These are phyloP conservation scores for Bacidia rubella DNA, from an alignment of 495 filamentous ascomycete genomes.

Conservation along the genomic window DNA sequence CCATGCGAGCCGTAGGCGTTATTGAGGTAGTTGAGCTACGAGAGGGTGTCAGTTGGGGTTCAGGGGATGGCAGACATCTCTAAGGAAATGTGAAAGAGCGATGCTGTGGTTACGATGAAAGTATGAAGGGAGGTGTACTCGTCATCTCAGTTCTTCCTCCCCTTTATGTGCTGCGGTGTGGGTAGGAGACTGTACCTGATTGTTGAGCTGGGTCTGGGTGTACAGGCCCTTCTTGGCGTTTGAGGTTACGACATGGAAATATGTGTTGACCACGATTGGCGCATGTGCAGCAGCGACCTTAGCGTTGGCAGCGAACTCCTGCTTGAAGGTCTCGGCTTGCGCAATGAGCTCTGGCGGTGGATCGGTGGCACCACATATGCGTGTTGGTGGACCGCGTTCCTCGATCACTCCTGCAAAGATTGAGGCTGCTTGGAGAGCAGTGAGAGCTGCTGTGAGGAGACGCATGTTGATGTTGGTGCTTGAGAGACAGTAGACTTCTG, in stretches of 20 bases:
- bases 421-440: neutral
- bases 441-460: neutral
- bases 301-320: neutral
- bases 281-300: slow-evolving; percentile 2
- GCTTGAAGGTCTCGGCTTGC: neutral
- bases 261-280: slow-evolving; percentile 34
- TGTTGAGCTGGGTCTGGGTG: slow-evolving; percentile 27
- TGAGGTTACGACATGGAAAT: slow-evolving; percentile 50
- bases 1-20: slow-evolving; percentile 27
- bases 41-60: slow-evolving; percentile 16
- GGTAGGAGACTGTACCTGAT: slow-evolving; percentile 14
- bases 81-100: slow-evolving; percentile 4
- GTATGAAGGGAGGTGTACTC: neutral
- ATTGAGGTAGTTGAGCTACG: slow-evolving; percentile 30
- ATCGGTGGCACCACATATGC: slow-evolving; percentile 10
- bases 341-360: slow-evolving; percentile 10
- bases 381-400: neutral
- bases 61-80: slow-evolving; percentile 20
- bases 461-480: neutral
- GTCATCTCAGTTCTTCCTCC: neutral
- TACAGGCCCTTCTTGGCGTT: slow-evolving; percentile 35
- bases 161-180: neutral
- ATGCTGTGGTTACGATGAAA: neutral
- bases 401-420: neutral
- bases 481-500: neutral